A percentile compares a stretch with the other conserved stretches of the same genome.
Conservation (phyloP, 164 flowering plant species). For the Piper longum region DNA sequence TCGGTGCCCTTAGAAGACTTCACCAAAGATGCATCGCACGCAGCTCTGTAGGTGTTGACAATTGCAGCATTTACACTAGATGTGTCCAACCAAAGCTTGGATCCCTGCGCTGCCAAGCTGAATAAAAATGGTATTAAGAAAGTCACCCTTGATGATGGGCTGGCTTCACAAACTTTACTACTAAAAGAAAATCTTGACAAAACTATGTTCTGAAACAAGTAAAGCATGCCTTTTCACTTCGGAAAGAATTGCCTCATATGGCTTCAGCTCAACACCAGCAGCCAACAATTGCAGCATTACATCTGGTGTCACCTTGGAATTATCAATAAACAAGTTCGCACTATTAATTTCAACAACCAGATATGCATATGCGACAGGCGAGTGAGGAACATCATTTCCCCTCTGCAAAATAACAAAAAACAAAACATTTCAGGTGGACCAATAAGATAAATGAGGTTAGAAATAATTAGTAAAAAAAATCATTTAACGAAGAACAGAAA, state of each 20-base stretch:
- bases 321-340: constrained; percentile 58
- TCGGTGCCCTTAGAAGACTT: constrained; percentile 13
- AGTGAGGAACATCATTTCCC: constrained; percentile 86
- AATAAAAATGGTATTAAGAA: constrained; percentile 2
- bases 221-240: constrained; percentile 51
- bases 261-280: constrained; percentile 58
- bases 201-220: not conserved
- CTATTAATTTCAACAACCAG: constrained; percentile 47
- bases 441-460: not conserved
- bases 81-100: constrained; percentile 69
- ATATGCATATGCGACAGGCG: constrained; percentile 90
- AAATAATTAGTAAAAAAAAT: too few relatives aligned
- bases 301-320: constrained; percentile 53
- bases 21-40: constrained; percentile 28
- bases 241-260: constrained; percentile 70
- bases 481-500: not conserved
- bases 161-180: not conserved
- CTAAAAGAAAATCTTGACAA: not conserved
- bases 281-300: constrained; percentile 62
- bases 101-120: constrained; percentile 63
- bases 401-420: constrained; percentile 35
- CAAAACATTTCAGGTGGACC: not conserved
- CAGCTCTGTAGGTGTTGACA: constrained; percentile 44
- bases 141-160: not conserved
- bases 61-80: constrained; percentile 80